These are phyloP conservation scores for Aureoboletus auriporus DNA, from an alignment of 768 basidiomycete species.

Conservation along the genomic window DNA sequence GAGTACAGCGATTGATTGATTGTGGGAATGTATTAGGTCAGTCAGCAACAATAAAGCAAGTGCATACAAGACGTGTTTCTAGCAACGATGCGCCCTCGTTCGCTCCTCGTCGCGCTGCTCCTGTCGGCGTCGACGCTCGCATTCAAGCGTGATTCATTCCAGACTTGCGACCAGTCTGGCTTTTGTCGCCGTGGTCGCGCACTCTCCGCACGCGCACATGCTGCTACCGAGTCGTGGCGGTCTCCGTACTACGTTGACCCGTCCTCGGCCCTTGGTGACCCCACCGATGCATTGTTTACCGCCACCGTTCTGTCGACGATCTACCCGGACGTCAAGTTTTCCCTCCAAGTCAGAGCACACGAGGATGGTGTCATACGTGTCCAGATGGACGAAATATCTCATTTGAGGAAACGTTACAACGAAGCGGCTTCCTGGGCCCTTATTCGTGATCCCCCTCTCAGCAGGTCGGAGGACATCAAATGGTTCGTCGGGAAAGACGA, in stretches of 20 bases:
- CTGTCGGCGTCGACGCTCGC: slow-evolving; percentile 38
- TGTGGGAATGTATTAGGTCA: slow-evolving; percentile 16
- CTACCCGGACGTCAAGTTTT: slow-evolving; percentile 81
- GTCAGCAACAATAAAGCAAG: too few species aligned
- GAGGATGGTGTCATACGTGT: slow-evolving; percentile 88
- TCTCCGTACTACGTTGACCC: slow-evolving; percentile 84
- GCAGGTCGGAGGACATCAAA: slow-evolving; percentile 41
- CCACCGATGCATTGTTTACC: slow-evolving; percentile 58
- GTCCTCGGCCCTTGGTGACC: slow-evolving; percentile 45
- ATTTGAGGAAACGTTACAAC: slow-evolving; percentile 81
- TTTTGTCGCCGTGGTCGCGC: slow-evolving; percentile 93
- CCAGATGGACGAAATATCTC: slow-evolving; percentile 84
- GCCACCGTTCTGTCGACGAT: slow-evolving; percentile 76
- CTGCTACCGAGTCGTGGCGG: slow-evolving; percentile 56
- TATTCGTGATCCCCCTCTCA: slow-evolving; percentile 63
- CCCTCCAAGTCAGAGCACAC: slow-evolving; percentile 79
- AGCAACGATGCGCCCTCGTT: slow-evolving; percentile 15
- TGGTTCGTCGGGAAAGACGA: slow-evolving; percentile 68
- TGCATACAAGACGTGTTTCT: too few species aligned
- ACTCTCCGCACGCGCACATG: slow-evolving; percentile 68
- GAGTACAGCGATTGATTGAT: slow-evolving; percentile 53
- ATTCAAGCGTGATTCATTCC: slow-evolving; percentile 85
- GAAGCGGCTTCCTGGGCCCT: slow-evolving; percentile 91
- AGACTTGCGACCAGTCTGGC: slow-evolving; percentile 89
- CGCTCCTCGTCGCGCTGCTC: slow-evolving; percentile 31